phyloP scores from a whole-genome alignment of 1,284 basidiomycete genomes.

The Moesziomyces parantarcticus region DNA sequence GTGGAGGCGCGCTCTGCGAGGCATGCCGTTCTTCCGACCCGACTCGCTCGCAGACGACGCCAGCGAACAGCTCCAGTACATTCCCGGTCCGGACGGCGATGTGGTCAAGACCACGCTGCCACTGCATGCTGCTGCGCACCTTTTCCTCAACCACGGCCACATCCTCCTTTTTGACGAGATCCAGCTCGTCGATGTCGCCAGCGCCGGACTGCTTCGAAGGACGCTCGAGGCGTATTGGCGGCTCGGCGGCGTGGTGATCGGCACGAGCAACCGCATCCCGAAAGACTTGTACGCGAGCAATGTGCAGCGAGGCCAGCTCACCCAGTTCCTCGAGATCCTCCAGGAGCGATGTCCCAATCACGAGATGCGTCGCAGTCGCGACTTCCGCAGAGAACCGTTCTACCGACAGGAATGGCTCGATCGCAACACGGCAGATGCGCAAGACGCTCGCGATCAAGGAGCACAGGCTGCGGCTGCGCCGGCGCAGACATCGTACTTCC shows the following conservation, averaged over 20 bases:
- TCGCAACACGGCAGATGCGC: slow-evolving; percentile 8
- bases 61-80: slow-evolving; percentile 17
- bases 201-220: slow-evolving; percentile 75
- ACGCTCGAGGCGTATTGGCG: slow-evolving; percentile 81
- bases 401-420: slow-evolving; percentile 44
- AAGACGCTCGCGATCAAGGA: neutral
- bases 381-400: slow-evolving; percentile 68
- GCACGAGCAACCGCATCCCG: slow-evolving; percentile 74
- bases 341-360: slow-evolving; percentile 76
- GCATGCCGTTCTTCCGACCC: slow-evolving; percentile 58
- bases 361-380: slow-evolving; percentile 70
- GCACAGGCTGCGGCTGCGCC: neutral
- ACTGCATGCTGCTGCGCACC: slow-evolving; percentile 71
- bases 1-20: slow-evolving; percentile 39
- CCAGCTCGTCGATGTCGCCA: slow-evolving; percentile 78
- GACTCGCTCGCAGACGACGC: slow-evolving; percentile 37
- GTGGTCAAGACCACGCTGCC: slow-evolving; percentile 65
- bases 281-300: slow-evolving; percentile 79
- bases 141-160: slow-evolving; percentile 73
- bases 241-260: slow-evolving; percentile 77
- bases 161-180: slow-evolving; percentile 78
- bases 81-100: slow-evolving; percentile 48
- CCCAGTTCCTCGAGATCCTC: slow-evolving; percentile 75
- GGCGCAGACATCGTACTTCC: slow-evolving; percentile 41
- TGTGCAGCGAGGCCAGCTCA: slow-evolving; percentile 73